These are phyloP conservation scores for Monosporascus sp. DNA, from an alignment of 2,329 filamentous ascomycete species.

Conservation along the genomic window DNA sequence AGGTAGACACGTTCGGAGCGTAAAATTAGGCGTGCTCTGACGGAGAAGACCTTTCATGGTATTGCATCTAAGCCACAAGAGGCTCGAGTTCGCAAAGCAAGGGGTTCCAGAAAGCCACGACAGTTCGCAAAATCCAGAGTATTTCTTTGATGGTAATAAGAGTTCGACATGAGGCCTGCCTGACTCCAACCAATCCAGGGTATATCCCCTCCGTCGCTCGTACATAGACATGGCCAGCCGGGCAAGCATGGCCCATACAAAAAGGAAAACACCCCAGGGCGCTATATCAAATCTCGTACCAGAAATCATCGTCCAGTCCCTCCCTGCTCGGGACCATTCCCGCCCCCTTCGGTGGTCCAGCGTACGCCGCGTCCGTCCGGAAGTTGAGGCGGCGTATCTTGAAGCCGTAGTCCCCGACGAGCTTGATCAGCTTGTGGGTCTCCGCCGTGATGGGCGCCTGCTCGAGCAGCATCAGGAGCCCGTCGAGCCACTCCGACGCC, in stretches of 20 bases:
- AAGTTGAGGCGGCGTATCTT: constrained; percentile 93
- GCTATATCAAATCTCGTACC: constrained; percentile 64
- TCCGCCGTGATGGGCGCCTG: constrained; percentile 96
- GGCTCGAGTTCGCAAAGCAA: no score
- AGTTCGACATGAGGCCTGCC: neutral
- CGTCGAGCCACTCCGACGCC: constrained; percentile 95
- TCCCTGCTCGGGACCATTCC: constrained; percentile 76
- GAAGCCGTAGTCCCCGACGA: constrained; percentile 85
- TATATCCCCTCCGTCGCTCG: constrained; percentile 9
- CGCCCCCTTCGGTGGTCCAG: constrained; percentile 60
- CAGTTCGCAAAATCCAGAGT: no score
- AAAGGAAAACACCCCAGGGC: constrained; percentile 5
- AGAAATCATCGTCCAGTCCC: constrained; percentile 88
- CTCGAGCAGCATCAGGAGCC: constrained; percentile 87
- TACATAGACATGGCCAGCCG: no score
- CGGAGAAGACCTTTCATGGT: no score
- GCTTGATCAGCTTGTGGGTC: constrained; percentile 80
- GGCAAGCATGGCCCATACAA: neutral
- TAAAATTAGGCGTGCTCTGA: no score
- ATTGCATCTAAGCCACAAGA: no score
- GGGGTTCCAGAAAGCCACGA: no score
- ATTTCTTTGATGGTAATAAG: no score
- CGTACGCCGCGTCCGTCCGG: constrained; percentile 70
- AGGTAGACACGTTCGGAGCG: neutral
- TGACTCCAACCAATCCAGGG: constrained; percentile 10